Evolutionary conservation across 768 basidiomycete genomes (phyloP).

Genomic region (Lactarius tabidus): DNA sequence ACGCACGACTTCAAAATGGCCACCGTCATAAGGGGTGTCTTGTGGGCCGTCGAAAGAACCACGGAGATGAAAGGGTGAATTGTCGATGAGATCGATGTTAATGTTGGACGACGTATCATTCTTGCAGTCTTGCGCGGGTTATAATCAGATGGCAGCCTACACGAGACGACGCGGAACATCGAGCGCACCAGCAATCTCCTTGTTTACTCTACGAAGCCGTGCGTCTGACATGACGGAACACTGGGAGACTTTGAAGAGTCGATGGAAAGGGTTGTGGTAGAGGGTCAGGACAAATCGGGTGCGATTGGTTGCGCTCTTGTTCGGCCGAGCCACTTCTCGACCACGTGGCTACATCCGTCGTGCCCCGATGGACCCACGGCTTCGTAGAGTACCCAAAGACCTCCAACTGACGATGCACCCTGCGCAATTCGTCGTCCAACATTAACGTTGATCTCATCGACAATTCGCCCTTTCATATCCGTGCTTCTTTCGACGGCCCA

Average conservation of each 20-base stretch:
- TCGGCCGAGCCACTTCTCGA: background rate
- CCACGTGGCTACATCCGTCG: constrained; percentile 5
- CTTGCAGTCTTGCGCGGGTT: constrained; percentile 72
- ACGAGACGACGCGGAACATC: background rate
- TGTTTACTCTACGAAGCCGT: constrained; percentile 83
- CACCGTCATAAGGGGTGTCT: constrained; percentile 91
- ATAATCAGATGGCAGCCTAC: background rate
- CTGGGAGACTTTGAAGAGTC: background rate
- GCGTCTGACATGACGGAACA: constrained; percentile 48
- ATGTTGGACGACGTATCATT: constrained; percentile 90
- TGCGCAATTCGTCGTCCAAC: constrained; percentile 68
- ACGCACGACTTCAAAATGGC: constrained; percentile 85
- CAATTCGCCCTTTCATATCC: constrained; percentile 87
- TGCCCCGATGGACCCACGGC: constrained; percentile 84
- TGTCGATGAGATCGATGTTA: constrained; percentile 80
- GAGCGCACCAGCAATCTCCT: constrained; percentile 79
- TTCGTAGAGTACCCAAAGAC: constrained; percentile 90
- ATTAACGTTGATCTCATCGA: constrained; percentile 86
- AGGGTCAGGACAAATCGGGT: constrained; percentile 7
- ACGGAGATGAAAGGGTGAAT: constrained; percentile 87
- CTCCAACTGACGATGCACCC: background rate
- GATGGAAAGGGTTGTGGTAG: constrained; percentile 6
- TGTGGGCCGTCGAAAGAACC: constrained; percentile 90
- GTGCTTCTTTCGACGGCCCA: constrained; percentile 87
- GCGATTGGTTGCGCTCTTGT: too few relatives aligned